Base-by-base conservation (phyloP, 164 flowering plant genomes). In the Piper longum region DNA sequence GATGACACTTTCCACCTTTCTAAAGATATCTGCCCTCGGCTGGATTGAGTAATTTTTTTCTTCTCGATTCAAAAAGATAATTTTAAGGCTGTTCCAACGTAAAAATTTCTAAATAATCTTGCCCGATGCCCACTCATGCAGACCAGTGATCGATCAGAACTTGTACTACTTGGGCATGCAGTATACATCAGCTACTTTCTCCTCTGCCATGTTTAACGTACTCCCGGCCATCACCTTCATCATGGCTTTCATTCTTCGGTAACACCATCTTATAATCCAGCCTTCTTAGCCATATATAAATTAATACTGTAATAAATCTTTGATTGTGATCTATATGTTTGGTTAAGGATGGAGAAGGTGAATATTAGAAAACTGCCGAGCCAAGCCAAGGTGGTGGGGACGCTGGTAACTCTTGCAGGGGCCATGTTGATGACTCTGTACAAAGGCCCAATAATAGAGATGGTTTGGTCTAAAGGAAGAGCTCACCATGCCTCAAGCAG, bases 61-160 rank as follows among this genome's bases (percentile, higher is more conserved):
- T 6, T 1, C 43, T 16, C 43, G 17, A 1, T 43, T 12, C 18
- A 4, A 14, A 55, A 43, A 17, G 45, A 41, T n/a, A n/a, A 3
- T 6, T 56, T 56, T 18, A 56, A 17, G 56, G 17, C 1, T 60
- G 52, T 57, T 12, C 41, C 67, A 42, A 56, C 36, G n/a, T 3
- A 39, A 57, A 43, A 16, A 54, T 11, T 16, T 8, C 52, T 48
- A 48, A 48, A 48, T 48, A 2, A 6, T 57, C 41, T 4, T 5
- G 19, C 36, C 19, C 57, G 36, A 26, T 26, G 7, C 17, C 41
- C 54, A 6, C 26, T 7, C 18, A 6, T 56, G 48, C 80, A 92
- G 98, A 83, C 96, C 96, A 36, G 93, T 89, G 73, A 62, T 92
- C 12, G 93, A 88, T 77, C 98, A 87, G 64, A 87, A 92, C 72